Conservation (phyloP, 2,329 filamentous ascomycete species). For the Fusarium anthophilum region DNA sequence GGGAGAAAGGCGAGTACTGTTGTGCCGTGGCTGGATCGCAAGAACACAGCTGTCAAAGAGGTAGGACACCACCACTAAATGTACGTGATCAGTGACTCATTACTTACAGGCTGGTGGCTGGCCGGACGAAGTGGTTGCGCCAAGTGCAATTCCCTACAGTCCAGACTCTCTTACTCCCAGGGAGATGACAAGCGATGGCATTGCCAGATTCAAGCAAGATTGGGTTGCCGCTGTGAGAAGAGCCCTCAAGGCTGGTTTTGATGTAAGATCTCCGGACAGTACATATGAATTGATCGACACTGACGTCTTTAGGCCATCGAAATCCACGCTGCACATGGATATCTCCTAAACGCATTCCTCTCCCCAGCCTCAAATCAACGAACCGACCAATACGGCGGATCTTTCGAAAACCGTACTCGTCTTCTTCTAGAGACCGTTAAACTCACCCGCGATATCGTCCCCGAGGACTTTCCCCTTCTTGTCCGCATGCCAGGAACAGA, state of each 20-base stretch:
- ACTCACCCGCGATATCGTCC: conserved; percentile 37
- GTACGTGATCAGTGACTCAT: not conserved
- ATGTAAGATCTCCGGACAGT: not conserved
- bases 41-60: conserved; percentile 37
- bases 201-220: conserved; percentile 36
- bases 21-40: conserved; percentile 40
- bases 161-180: conserved; percentile 30
- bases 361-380: conserved; percentile 59
- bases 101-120: conserved; percentile 33
- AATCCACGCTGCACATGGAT: conserved; percentile 59
- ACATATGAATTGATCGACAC: not conserved
- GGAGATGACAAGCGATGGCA: conserved; percentile 39
- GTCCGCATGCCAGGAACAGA: conserved; percentile 76
- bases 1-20: conserved; percentile 64
- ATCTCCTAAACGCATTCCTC: conserved; percentile 63
- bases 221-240: conserved; percentile 34
- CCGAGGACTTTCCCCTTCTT: conserved; percentile 64
- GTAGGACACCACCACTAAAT: not conserved
- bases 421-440: conserved; percentile 57
- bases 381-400: conserved; percentile 61
- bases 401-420: conserved; percentile 55
- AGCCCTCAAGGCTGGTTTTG: conserved; percentile 34
- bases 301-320: conserved; percentile 32
- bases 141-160: conserved; percentile 35
- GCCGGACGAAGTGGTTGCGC: conserved; percentile 39